phyloP scores from a whole-genome alignment of 306 rosid genomes.

The Quercus rubra region DNA sequence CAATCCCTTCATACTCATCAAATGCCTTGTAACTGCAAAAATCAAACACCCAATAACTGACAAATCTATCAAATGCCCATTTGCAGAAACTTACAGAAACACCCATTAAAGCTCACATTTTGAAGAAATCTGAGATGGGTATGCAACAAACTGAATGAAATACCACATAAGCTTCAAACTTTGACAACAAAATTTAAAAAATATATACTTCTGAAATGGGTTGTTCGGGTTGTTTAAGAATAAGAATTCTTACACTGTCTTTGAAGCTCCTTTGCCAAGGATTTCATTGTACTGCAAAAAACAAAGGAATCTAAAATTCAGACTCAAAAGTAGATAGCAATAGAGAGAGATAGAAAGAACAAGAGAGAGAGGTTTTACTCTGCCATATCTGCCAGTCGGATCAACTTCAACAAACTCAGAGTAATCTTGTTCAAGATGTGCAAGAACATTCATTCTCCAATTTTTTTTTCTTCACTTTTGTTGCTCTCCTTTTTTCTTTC shows the following conservation, averaged over 20 bases:
- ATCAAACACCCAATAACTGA: neutral
- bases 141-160: conserved; percentile 5
- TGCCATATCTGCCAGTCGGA: conserved; percentile 99
- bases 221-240: neutral
- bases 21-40: conserved; percentile 80
- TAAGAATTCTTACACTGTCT: conserved; percentile 69
- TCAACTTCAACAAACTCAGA: conserved; percentile 83
- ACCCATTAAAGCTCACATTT: conserved; percentile 24
- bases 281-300: conserved; percentile 80
- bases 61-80: conserved; percentile 21
- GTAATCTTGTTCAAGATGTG: conserved; percentile 52
- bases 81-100: conserved; percentile 10
- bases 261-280: conserved; percentile 97
- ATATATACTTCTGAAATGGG: neutral
- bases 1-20: conserved; percentile 96
- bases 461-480: conserved; percentile 8
- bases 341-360: neutral
- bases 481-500: neutral
- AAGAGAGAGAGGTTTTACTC: conserved; percentile 39
- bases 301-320: conserved; percentile 9
- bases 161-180: neutral
- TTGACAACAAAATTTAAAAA: neutral
- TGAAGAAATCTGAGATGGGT: conserved; percentile 25
- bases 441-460: conserved; percentile 53
- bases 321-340: neutral